These are phyloP conservation scores for Madurella fahalii DNA, from an alignment of 2,329 filamentous ascomycete genomes.

Conservation along the genomic window DNA sequence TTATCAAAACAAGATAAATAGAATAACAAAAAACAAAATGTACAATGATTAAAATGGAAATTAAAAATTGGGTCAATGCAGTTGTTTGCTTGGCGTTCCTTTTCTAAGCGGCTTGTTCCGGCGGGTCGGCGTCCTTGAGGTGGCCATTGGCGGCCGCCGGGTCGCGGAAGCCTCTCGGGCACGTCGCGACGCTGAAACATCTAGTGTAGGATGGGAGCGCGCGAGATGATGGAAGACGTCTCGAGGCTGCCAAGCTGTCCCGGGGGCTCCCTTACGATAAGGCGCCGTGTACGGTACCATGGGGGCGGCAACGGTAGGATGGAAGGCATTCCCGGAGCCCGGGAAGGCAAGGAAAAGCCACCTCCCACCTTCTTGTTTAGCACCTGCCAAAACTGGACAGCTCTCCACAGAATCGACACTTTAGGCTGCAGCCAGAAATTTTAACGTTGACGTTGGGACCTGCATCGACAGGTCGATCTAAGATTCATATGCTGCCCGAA, in stretches of 20 bases:
- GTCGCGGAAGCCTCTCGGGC: too few species aligned
- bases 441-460: slow-evolving; percentile 13
- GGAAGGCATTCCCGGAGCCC: slow-evolving; percentile 13
- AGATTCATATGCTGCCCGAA: not conserved
- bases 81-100: too few species aligned
- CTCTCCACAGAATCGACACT: slow-evolving; percentile 16
- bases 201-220: too few species aligned
- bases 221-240: too few species aligned
- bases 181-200: too few species aligned
- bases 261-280: not conserved
- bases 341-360: slow-evolving; percentile 9
- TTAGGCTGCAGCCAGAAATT: slow-evolving; percentile 11
- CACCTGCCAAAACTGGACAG: slow-evolving; percentile 20
- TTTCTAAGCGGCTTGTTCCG: too few species aligned
- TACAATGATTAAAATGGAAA: too few species aligned
- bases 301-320: not conserved
- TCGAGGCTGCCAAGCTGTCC: not conserved
- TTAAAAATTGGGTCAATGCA: too few species aligned
- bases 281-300: not conserved
- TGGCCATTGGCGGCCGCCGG: too few species aligned
- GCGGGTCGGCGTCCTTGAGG: too few species aligned
- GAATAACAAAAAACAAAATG: too few species aligned
- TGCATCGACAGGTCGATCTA: slow-evolving; percentile 9
- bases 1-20: too few species aligned
- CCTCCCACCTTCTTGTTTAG: slow-evolving; percentile 4